Conservation (phyloP, 192 early-diverging fungal species). For the Neocallimastix lanati region DNA sequence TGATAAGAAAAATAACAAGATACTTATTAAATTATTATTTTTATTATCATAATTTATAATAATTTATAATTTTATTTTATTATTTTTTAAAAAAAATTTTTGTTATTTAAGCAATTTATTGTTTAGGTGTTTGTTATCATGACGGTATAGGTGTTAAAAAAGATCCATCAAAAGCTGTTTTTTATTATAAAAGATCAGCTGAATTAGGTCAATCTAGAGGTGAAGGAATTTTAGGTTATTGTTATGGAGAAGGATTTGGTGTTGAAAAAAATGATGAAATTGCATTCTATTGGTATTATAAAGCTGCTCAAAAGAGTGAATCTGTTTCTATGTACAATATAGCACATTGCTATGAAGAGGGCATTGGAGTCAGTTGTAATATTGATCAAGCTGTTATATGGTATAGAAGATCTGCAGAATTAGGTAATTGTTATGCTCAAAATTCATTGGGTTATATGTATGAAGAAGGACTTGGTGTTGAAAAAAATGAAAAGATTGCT, state of each 20-base stretch:
- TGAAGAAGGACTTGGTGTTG: slow-evolving; percentile 33
- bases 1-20: too few species aligned
- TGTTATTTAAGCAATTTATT: slow-evolving; percentile 23
- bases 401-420: slow-evolving; percentile 34
- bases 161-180: slow-evolving; percentile 42
- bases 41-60: too few species aligned
- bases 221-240: slow-evolving; percentile 55
- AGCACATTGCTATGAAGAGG: slow-evolving; percentile 38
- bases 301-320: slow-evolving; percentile 22
- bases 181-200: slow-evolving; percentile 46
- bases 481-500: slow-evolving; percentile 16
- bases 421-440: slow-evolving; percentile 52
- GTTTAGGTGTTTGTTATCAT: slow-evolving; percentile 59
- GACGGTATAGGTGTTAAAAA: slow-evolving; percentile 55
- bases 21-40: too few species aligned
- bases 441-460: slow-evolving; percentile 68
- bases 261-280: slow-evolving; percentile 8
- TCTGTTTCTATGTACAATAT: slow-evolving; percentile 36
- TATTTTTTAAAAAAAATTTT: too few species aligned
- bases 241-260: too few species aligned
- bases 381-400: slow-evolving; percentile 19
- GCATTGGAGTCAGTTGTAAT: slow-evolving; percentile 10
- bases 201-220: slow-evolving; percentile 41
- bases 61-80: too few species aligned
- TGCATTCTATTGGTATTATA: slow-evolving; percentile 37